Percentiles rank a stretch among this genome's conserved stretches.
Evolutionary conservation across 2,329 filamentous ascomycete genomes (phyloP).

Genomic region (Cladophialophora exuberans): DNA sequence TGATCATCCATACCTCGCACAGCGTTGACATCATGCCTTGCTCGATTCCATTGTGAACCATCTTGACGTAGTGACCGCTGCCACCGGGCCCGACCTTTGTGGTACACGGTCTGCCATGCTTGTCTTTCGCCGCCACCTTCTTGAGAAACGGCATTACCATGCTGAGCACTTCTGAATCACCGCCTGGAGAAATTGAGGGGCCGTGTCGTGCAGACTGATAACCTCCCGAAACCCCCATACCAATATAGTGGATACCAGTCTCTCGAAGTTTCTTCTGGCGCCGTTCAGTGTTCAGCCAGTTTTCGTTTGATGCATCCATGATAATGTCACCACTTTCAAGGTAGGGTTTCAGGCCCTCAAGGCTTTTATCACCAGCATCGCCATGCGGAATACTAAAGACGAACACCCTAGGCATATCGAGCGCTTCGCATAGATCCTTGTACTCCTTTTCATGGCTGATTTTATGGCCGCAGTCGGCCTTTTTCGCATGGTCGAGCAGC

Average conservation of each 20-base stretch:
- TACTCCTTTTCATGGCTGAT: background rate
- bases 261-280: background rate
- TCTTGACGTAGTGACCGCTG: background rate
- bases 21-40: slow-evolving; percentile 5
- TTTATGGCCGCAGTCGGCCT: background rate
- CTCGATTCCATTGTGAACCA: slow-evolving; percentile 4
- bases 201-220: slow-evolving; percentile 4
- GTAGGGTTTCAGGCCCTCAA: background rate
- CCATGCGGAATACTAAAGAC: slow-evolving; percentile 2
- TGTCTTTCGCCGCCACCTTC: slow-evolving; percentile 1
- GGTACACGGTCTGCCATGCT: background rate
- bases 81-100: background rate
- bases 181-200: background rate
- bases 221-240: slow-evolving; percentile 5
- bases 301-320: background rate
- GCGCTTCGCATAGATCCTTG: no score
- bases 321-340: background rate
- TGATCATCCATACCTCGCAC: slow-evolving; percentile 4
- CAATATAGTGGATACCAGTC: background rate
- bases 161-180: background rate
- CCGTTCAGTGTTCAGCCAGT: slow-evolving; percentile 1
- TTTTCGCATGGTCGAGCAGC: no score
- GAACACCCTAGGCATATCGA: no score
- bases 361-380: background rate
- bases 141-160: slow-evolving; percentile 1